These are phyloP conservation scores for Salvia rosmarinus DNA, from an alignment of 257 asterid genomes.

Conservation along the genomic window DNA sequence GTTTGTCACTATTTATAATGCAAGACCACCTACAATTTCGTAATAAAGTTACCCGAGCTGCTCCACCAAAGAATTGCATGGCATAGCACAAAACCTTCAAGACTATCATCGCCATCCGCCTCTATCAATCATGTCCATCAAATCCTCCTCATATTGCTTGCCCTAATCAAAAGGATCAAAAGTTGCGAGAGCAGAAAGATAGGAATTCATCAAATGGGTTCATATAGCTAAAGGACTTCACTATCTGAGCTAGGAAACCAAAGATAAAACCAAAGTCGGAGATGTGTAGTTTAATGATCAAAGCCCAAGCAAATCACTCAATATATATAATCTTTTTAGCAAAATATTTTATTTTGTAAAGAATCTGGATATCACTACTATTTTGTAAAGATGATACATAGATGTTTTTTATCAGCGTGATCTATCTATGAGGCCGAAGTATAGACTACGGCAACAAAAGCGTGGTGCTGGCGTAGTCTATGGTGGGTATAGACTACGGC, in stretches of 20 bases:
- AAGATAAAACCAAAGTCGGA: neutral
- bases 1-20: slow-evolving; percentile 1
- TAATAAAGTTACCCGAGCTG: slow-evolving; percentile 68
- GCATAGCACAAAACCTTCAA: slow-evolving; percentile 98
- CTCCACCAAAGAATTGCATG: slow-evolving; percentile 98
- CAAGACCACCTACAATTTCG: slow-evolving; percentile 11
- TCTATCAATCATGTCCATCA: slow-evolving; percentile 99
- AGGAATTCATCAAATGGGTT: slow-evolving; percentile 5
- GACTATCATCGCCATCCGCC: slow-evolving; percentile 99
- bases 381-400: slow-evolving; percentile 10
- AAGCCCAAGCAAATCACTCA: slow-evolving; percentile 14
- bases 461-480: too few species aligned
- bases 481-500: too few species aligned
- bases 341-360: slow-evolving; percentile 16
- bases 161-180: slow-evolving; percentile 58
- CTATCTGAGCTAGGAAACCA: slow-evolving; percentile 7
- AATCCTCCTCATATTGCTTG: slow-evolving; percentile 92
- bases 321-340: neutral
- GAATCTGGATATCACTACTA: too few species aligned
- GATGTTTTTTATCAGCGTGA: too few species aligned
- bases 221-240: neutral
- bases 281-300: neutral
- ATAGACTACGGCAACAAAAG: too few species aligned
- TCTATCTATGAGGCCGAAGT: too few species aligned
- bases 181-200: slow-evolving; percentile 18